A percentile compares a stretch with the other conserved stretches of the same genome.
phyloP scores from a whole-genome alignment of 2,329 filamentous ascomycete genomes.

The Pestalotiopsis sp. region DNA sequence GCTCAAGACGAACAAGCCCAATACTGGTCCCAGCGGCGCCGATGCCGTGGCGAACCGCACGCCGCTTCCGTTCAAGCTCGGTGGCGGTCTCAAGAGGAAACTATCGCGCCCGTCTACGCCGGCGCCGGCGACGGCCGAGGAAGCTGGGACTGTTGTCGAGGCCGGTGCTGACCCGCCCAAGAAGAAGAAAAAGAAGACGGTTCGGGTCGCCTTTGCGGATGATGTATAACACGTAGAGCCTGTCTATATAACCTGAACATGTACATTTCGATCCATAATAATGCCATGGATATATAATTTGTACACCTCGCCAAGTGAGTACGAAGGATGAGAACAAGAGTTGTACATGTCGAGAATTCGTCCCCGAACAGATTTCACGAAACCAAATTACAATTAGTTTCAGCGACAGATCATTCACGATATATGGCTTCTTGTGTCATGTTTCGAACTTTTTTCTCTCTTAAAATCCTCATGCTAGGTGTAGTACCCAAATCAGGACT shows the following conservation, averaged over 20 bases:
- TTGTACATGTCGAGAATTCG: no score
- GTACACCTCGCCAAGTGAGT: no score
- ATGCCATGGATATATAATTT: no score
- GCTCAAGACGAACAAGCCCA: neutral
- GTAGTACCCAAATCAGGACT: neutral
- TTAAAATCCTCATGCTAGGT: neutral
- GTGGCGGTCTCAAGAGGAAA: slow-evolving; percentile 3
- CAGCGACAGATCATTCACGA: no score
- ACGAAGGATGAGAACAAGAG: no score
- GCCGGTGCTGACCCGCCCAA: neutral
- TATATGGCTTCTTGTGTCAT: fast-evolving
- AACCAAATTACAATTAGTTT: no score
- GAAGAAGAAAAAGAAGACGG: slow-evolving; percentile 1
- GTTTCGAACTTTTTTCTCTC: neutral
- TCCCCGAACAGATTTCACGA: no score
- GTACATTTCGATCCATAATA: no score
- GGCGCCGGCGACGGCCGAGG: neutral
- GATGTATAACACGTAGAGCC: neutral
- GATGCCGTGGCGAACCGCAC: neutral
- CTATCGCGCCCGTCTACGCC: slow-evolving; percentile 3
- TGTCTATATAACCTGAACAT: no score
- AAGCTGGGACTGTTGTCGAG: neutral
- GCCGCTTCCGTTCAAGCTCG: neutral
- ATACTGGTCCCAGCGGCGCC: neutral
- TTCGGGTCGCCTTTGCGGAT: slow-evolving; percentile 3